These are phyloP conservation scores for Cyberlindnera subsufficiens DNA, from an alignment of 805 yeast species.

Conservation along the genomic window DNA sequence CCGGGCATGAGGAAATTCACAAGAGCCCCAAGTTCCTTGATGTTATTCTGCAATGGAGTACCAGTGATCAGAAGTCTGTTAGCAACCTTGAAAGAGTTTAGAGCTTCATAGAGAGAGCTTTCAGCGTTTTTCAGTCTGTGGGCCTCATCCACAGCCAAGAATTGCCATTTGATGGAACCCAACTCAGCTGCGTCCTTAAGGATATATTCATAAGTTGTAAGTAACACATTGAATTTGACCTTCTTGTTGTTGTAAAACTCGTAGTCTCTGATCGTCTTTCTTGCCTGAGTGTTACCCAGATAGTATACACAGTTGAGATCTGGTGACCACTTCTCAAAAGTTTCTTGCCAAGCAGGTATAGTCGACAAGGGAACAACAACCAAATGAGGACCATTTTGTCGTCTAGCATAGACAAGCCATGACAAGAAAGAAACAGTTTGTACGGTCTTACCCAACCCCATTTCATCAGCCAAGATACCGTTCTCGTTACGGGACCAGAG, in stretches of 20 bases:
- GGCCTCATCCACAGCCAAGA: conserved; percentile 96
- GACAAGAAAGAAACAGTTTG: conserved; percentile 93
- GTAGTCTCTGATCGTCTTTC: conserved; percentile 74
- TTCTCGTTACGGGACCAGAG: conserved; percentile 96
- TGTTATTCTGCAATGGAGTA: conserved; percentile 94
- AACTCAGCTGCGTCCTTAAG: conserved; percentile 80
- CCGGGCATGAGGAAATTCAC: conserved; percentile 97
- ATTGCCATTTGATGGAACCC: conserved; percentile 89
- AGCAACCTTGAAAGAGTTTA: conserved; percentile 72
- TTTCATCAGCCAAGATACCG: conserved; percentile 96
- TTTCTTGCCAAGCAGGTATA: conserved; percentile 98
- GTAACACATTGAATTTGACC: conserved; percentile 83
- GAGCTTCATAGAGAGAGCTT: conserved; percentile 84
- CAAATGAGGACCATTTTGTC: conserved; percentile 96
- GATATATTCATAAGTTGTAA: conserved; percentile 95
- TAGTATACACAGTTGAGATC: conserved; percentile 90
- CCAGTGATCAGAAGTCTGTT: conserved; percentile 93
- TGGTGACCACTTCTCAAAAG: conserved; percentile 96
- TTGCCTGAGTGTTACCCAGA: conserved; percentile 84
- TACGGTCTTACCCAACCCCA: conserved; percentile 98
- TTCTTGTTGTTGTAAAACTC: conserved; percentile 76
- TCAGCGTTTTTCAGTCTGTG: conserved; percentile 94
- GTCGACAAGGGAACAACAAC: conserved; percentile 96
- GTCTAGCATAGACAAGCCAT: conserved; percentile 91
- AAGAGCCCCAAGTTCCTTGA: conserved; percentile 91